Evolutionary conservation across 2,329 filamentous ascomycete genomes (phyloP), one percentile per base, ranked within the genome.

Genomic region (Xylariaceae sp.): DNA sequence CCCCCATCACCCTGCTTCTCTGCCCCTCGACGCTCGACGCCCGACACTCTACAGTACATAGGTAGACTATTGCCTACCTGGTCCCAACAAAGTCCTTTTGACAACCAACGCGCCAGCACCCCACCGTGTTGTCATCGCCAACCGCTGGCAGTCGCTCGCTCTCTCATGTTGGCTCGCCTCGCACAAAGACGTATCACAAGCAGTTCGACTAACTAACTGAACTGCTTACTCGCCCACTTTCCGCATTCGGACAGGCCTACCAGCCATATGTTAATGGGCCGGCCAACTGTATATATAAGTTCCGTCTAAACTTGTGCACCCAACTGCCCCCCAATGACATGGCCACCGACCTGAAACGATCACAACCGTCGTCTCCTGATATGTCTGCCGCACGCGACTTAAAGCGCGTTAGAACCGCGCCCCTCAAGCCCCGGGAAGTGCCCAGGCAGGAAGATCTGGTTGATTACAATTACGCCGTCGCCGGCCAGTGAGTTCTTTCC

Each of bases 391-490:
- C 55, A 5, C 61, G 56, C 47, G 54, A 58, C 36, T 22, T 54
- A 38, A 55, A 57, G 42, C 53, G 55, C 18, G 52, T 59, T 54
- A 67, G 62, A 54, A 64, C 44, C 45, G 58, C 53, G 40, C 47
- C 52, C 11, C 14, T 50, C 45, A 45, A 63, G 53, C 40, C 63
- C 28, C 61, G 61, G 47, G 71, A 70, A 60, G 71, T 84, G 39
- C 81, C 85, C 48, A 80, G 81, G 58, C 74, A 76, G 50, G 75
- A 81, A 50, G 82, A 85, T 53, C 77, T 92, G 42, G 76, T 84
- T 60, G 79, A 84, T 48, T 94, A 88, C 72, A 82, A 83, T 62
- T 79, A 90, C 65, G 89, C 87, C 46, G 90, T 91, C 56, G 90
- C 90, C 57, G 90, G 90, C 72, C 90, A 95, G 89, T 92, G 78